Evolutionary conservation across 345 rosid species (phyloP).

Genomic region (Garcia nutans): DNA sequence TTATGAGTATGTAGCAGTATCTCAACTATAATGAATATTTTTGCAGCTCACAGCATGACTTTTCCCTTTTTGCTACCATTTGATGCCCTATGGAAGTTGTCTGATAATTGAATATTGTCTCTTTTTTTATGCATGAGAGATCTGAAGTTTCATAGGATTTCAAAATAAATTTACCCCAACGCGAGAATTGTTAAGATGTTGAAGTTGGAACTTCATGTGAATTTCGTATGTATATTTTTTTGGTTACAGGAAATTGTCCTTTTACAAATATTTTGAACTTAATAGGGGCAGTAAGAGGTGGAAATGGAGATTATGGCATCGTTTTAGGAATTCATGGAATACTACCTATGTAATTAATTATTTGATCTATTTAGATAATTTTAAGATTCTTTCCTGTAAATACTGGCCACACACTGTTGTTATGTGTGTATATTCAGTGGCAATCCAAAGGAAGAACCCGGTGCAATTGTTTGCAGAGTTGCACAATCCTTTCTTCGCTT

Average conservation of each 20-base stretch:
- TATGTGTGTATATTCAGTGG: constrained; percentile 57
- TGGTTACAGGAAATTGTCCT: neutral
- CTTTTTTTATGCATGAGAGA: neutral
- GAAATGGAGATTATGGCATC: neutral
- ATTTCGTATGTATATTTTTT: neutral
- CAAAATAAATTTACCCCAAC: neutral
- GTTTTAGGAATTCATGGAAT: neutral
- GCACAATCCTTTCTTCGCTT: constrained; percentile 83
- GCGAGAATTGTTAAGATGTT: neutral
- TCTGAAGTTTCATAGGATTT: neutral
- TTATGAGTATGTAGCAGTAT: constrained; percentile 69
- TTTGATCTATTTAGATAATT: constrained; percentile 3
- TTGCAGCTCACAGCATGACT: neutral
- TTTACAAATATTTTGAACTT: neutral
- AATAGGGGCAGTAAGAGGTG: neutral
- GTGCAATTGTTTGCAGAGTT: constrained; percentile 94
- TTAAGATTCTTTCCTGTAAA: neutral
- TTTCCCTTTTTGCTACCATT: neutral
- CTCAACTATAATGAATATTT: constrained; percentile 7
- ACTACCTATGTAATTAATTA: neutral
- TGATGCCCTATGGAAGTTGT: constrained; percentile 1
- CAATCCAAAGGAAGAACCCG: constrained; percentile 93
- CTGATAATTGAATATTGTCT: neutral
- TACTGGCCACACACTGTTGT: constrained; percentile 4
- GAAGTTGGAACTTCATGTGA: neutral